These are phyloP conservation scores for Rhynchosporium secalis DNA, from an alignment of 2,329 filamentous ascomycete genomes.

Conservation along the genomic window DNA sequence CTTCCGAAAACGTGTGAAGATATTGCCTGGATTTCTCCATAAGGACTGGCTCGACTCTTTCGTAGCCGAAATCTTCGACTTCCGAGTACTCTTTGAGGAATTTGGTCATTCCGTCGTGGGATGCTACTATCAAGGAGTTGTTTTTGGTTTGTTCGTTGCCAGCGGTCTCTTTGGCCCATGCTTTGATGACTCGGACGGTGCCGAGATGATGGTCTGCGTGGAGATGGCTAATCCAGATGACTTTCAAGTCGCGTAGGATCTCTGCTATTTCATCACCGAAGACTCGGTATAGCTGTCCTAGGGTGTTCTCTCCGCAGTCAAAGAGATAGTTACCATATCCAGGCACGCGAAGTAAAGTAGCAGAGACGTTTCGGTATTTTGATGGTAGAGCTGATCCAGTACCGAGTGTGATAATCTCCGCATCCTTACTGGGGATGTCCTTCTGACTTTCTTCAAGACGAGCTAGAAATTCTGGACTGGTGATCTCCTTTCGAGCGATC, in stretches of 20 bases:
- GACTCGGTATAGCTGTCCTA: slow-evolving; percentile 80
- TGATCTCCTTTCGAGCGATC: slow-evolving; percentile 45
- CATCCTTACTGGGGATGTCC: slow-evolving; percentile 71
- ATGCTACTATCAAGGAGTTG: slow-evolving; percentile 63
- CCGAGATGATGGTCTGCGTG: slow-evolving; percentile 97
- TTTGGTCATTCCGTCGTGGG: slow-evolving; percentile 67
- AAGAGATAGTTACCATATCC: slow-evolving; percentile 85
- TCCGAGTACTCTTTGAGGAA: slow-evolving; percentile 79
- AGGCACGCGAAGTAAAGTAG: slow-evolving; percentile 80
- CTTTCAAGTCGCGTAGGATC: slow-evolving; percentile 75
- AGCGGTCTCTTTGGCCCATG: slow-evolving; percentile 64
- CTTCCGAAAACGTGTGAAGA: slow-evolving; percentile 41
- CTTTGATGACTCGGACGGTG: slow-evolving; percentile 74
- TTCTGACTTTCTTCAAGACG: slow-evolving; percentile 54
- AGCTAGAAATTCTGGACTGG: slow-evolving; percentile 48
- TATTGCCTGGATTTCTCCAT: slow-evolving; percentile 21
- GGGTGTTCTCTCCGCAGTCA: slow-evolving; percentile 88
- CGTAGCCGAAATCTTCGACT: slow-evolving; percentile 75
- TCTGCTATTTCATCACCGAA: slow-evolving; percentile 66
- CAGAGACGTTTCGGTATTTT: slow-evolving; percentile 93
- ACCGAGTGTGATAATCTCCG: slow-evolving; percentile 82
- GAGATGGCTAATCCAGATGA: slow-evolving; percentile 91
- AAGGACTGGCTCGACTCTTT: slow-evolving; percentile 41
- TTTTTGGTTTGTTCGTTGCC: slow-evolving; percentile 44
- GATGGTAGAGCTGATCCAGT: slow-evolving; percentile 90